These are phyloP conservation scores for Glycyrrhiza uralensis DNA, from an alignment of 306 rosid species.

Conservation along the genomic window DNA sequence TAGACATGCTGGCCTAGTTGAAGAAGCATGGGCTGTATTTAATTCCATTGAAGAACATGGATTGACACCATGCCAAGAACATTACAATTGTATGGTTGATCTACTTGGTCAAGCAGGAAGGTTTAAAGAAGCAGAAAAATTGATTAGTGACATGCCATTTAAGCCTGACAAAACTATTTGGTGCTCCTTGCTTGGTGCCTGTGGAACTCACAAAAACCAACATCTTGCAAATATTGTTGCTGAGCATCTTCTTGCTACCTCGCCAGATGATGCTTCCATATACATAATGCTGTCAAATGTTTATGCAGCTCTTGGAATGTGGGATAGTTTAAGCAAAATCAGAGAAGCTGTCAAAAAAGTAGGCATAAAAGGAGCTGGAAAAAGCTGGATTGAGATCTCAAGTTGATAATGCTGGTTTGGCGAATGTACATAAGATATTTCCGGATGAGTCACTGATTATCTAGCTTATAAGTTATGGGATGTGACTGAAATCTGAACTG, in stretches of 20 bases:
- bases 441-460: neutral
- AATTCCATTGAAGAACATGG: constrained; percentile 55
- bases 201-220: constrained; percentile 57
- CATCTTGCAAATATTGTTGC: constrained; percentile 58
- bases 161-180: constrained; percentile 63
- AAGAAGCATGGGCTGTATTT: constrained; percentile 64
- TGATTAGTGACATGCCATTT: constrained; percentile 68
- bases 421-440: constrained; percentile 5
- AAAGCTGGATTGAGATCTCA: constrained; percentile 83
- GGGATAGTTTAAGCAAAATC: constrained; percentile 63
- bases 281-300: constrained; percentile 73
- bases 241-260: constrained; percentile 50
- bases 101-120: constrained; percentile 69
- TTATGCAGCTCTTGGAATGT: constrained; percentile 72
- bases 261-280: constrained; percentile 64
- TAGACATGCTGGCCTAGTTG: constrained; percentile 69
- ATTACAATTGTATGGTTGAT: constrained; percentile 88
- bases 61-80: constrained; percentile 55
- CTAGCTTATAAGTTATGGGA: neutral
- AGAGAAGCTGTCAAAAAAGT: constrained; percentile 54
- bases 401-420: constrained; percentile 40
- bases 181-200: constrained; percentile 75
- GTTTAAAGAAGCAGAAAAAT: constrained; percentile 53
- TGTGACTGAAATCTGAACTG: constrained; percentile 9
- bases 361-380: constrained; percentile 66